Base-by-base conservation (phyloP, 345 rosid genomes). In the Garcia nutans region DNA sequence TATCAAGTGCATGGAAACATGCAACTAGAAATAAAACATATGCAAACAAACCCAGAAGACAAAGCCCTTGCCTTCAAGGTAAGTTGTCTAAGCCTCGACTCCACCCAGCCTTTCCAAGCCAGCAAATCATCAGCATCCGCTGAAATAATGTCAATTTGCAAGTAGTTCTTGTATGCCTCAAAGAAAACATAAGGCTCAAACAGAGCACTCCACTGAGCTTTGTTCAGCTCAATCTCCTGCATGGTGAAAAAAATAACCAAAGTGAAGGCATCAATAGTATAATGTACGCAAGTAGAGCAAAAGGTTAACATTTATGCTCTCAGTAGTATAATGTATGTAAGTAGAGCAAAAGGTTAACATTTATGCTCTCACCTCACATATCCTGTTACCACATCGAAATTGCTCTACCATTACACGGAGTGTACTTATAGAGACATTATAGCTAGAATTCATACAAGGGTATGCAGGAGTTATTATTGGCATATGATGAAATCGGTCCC, bases 101-200 rank as follows among this genome's bases (percentile, higher is more conserved):
- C 92, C 71, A 90, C 94, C 94, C 94, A 90, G 70, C 94, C 94
- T 78, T 85, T 90, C 94, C 94, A 90, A 63, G 88, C 84, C 70
- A 85, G 82, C 69, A 90, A 83, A 78, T 88, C 92, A 77, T 85
- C 89, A 60, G 86, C 80, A 76, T 86, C 88, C 66, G 77, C 87
- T 13, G 92, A 89, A 76, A 85, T 81, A 69, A 90, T 83, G 73
- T 90, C 91, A 75, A 90, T 88, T 81, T 90, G 90, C 77, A 90
- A 87, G 76, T 88, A 90, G 79, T 90, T 90, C 80, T 84, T 90
- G 82, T 88, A 90, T 70, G 89, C 83, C 84, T 88, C 94, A 71
- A 90, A 90, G 81, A 88, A 90, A 79, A 82, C 82, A 78, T 88
- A 87, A 59, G 86, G 91, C 77, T 90, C 89, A 72, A 86, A 90